phyloP scores from a whole-genome alignment of 1,139 yeast species.

The Kodamaea sp. region DNA sequence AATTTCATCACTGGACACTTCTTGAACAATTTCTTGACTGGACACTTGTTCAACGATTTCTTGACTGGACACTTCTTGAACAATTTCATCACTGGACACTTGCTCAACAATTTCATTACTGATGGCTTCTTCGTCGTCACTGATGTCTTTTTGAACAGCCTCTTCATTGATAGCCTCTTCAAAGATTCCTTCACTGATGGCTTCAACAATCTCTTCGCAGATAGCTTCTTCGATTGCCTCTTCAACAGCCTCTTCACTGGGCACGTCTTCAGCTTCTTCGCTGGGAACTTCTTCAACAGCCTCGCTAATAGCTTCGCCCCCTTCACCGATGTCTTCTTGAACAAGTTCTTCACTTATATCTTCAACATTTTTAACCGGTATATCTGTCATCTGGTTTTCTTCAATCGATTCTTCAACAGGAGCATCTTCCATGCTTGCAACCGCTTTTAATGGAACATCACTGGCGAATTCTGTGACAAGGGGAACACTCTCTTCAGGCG shows the following conservation, averaged over 20 bases:
- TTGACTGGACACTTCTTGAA: neutral
- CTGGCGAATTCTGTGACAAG: neutral
- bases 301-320: slow-evolving; percentile 2
- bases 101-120: too few relatives aligned
- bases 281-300: neutral
- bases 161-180: neutral
- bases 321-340: slow-evolving; percentile 1
- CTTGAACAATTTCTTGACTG: neutral
- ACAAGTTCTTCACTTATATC: slow-evolving; percentile 1
- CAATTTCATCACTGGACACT: too few relatives aligned
- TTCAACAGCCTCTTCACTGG: neutral
- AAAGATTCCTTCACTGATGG: too few relatives aligned
- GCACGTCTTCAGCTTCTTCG: slow-evolving; percentile 1
- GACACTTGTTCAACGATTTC: slow-evolving; percentile 1
- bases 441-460: neutral
- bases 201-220: too few relatives aligned
- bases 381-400: slow-evolving; percentile 3
- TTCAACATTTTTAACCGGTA: slow-evolving; percentile 3
- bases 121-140: too few relatives aligned
- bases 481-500: neutral
- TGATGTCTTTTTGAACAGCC: neutral
- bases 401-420: neutral
- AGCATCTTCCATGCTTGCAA: neutral
- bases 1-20: too few relatives aligned
- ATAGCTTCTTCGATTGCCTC: neutral